Evolutionary conservation across 495 filamentous ascomycete species (phyloP).

Genomic region (Hypoxylon fuscum): DNA sequence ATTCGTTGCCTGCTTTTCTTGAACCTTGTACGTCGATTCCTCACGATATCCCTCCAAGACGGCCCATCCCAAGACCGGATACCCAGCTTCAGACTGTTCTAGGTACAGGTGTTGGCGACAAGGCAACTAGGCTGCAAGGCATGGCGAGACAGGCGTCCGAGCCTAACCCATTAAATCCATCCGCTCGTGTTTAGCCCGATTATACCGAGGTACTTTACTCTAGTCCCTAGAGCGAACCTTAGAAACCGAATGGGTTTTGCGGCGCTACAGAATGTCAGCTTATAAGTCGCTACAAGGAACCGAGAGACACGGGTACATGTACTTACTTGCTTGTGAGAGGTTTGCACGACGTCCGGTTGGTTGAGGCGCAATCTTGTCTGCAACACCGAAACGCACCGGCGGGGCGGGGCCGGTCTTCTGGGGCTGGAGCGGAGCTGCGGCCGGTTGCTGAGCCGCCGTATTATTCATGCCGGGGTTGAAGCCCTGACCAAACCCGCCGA

Average conservation of each 20-base stretch:
- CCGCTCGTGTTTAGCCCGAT: conserved; percentile 3
- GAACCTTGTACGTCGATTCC: background rate
- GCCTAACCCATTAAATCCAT: conserved; percentile 9
- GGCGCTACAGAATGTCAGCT: conserved; percentile 66
- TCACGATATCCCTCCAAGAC: background rate
- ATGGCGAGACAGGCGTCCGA: too few species aligned
- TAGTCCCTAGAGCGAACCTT: conserved; percentile 27
- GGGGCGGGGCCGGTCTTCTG: conserved; percentile 96
- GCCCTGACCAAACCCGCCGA: conserved; percentile 63
- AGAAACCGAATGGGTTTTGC: conserved; percentile 93
- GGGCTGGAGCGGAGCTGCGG: conserved; percentile 66
- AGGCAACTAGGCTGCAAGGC: too few species aligned
- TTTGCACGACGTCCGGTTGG: conserved; percentile 91
- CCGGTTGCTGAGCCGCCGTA: conserved; percentile 59
- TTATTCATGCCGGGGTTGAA: conserved; percentile 54
- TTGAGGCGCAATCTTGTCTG: conserved; percentile 85
- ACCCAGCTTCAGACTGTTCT: conserved; percentile 3
- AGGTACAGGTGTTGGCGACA: conserved; percentile 23
- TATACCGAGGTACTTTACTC: conserved; percentile 1
- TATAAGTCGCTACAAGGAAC: background rate
- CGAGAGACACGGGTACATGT: conserved; percentile 13
- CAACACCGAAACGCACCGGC: conserved; percentile 86
- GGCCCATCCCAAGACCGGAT: conserved; percentile 1
- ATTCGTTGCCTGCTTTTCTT: background rate
- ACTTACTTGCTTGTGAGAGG: conserved; percentile 93